Conservation (phyloP, 306 rosid genomes). For the Hippophae rhamnoides region DNA sequence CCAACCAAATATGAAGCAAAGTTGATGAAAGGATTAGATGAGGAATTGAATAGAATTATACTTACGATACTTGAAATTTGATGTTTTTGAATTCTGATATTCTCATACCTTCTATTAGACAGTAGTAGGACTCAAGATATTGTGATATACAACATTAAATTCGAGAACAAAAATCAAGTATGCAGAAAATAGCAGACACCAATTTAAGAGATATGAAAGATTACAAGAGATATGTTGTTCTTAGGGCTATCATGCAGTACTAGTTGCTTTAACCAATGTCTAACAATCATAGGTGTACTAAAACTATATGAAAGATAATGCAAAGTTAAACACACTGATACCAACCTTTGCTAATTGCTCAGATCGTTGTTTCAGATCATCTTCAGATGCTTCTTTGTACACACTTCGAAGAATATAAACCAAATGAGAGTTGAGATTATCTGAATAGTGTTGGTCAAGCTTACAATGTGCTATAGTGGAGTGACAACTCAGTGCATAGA, state of each 20-base stretch:
- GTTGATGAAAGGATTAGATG: too few species aligned
- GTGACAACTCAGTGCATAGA: slow-evolving; percentile 62
- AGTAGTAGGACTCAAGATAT: too few species aligned
- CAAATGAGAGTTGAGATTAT: slow-evolving; percentile 46
- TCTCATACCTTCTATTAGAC: too few species aligned
- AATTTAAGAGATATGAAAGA: too few species aligned
- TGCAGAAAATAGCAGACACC: too few species aligned
- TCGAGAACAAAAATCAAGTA: too few species aligned
- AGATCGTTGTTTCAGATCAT: slow-evolving; percentile 38
- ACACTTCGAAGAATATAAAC: slow-evolving; percentile 38
- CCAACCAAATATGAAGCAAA: too few species aligned
- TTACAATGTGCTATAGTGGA: slow-evolving; percentile 42
- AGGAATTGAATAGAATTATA: too few species aligned
- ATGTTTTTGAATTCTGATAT: too few species aligned
- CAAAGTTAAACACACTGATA: not conserved
- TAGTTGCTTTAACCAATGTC: not conserved
- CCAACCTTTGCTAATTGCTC: slow-evolving; percentile 59
- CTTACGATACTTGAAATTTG: too few species aligned
- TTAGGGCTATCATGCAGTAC: not conserved
- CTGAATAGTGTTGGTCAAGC: slow-evolving; percentile 46
- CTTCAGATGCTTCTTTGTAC: slow-evolving; percentile 46
- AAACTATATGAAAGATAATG: not conserved
- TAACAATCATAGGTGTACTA: not conserved
- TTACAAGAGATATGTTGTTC: not conserved
- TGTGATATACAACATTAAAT: too few species aligned